These are phyloP conservation scores for Lactarius sanguifluus DNA, from an alignment of 768 basidiomycete genomes.

Conservation along the genomic window DNA sequence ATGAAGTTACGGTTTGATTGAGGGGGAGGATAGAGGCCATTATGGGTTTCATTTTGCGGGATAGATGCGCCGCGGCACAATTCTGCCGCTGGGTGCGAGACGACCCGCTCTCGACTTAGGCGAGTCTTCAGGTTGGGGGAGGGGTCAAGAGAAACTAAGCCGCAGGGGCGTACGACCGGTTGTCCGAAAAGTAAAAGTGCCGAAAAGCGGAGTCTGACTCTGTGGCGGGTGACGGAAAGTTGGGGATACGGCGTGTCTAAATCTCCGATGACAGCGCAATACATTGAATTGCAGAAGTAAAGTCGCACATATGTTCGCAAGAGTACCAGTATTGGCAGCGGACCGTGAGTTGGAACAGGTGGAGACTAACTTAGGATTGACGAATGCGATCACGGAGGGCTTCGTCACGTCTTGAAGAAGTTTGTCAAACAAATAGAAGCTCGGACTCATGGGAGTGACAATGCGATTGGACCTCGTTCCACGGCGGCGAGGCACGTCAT, in stretches of 20 bases:
- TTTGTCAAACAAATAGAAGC: constrained; percentile 12
- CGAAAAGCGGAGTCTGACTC: constrained; percentile 13
- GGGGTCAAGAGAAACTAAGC: background rate
- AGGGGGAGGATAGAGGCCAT: background rate
- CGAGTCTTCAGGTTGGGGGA: background rate
- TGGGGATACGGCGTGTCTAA: constrained; percentile 7
- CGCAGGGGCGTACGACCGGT: background rate
- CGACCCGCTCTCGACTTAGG: background rate
- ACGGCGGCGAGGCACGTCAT: background rate
- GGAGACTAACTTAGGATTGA: background rate
- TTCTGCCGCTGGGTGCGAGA: background rate
- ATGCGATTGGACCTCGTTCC: background rate
- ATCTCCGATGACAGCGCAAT: constrained; percentile 15
- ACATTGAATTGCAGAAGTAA: constrained; percentile 18
- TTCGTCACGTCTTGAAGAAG: constrained; percentile 6
- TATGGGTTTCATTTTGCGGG: background rate
- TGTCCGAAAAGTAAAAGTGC: background rate
- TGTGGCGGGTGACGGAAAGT: constrained; percentile 8
- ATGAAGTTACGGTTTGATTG: background rate
- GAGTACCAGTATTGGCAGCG: background rate
- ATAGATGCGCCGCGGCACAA: background rate
- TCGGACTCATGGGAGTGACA: constrained; percentile 5
- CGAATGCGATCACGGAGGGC: constrained; percentile 10
- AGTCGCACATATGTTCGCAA: constrained; percentile 1
- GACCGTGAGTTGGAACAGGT: background rate